These are phyloP conservation scores for Millerozyma miso DNA, from an alignment of 805 yeast genomes.

Conservation along the genomic window DNA sequence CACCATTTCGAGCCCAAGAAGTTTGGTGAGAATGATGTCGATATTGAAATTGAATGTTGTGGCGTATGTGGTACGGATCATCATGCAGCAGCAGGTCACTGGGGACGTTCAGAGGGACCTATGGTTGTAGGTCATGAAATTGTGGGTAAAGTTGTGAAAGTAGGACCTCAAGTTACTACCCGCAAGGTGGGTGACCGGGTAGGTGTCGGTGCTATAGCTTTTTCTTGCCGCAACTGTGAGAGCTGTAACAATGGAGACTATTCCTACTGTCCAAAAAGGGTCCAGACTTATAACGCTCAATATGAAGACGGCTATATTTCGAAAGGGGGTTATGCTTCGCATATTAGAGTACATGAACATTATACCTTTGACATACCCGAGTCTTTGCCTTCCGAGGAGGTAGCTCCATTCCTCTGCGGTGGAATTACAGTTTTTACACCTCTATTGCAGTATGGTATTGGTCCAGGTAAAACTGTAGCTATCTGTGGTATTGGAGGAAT, in stretches of 20 bases:
- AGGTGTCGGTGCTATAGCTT: constrained; percentile 72
- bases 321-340: constrained; percentile 50
- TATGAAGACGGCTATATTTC: constrained; percentile 22
- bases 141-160: constrained; percentile 52
- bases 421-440: constrained; percentile 55
- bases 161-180: constrained; percentile 53
- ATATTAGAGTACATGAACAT: constrained; percentile 39
- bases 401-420: constrained; percentile 56
- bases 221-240: constrained; percentile 58
- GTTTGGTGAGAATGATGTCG: constrained; percentile 39
- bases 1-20: constrained; percentile 22
- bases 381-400: constrained; percentile 32
- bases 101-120: constrained; percentile 39
- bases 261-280: constrained; percentile 47
- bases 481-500: constrained; percentile 65
- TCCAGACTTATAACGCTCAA: constrained; percentile 52
- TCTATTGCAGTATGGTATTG: constrained; percentile 37
- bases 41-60: constrained; percentile 53
- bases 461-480: constrained; percentile 46
- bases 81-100: constrained; percentile 48
- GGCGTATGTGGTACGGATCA: constrained; percentile 65
- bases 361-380: constrained; percentile 50
- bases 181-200: constrained; percentile 69
- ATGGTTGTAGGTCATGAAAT: constrained; percentile 61
- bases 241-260: constrained; percentile 42